phyloP scores from a whole-genome alignment of 2,329 filamentous ascomycete species.

The Venturia carpophila region DNA sequence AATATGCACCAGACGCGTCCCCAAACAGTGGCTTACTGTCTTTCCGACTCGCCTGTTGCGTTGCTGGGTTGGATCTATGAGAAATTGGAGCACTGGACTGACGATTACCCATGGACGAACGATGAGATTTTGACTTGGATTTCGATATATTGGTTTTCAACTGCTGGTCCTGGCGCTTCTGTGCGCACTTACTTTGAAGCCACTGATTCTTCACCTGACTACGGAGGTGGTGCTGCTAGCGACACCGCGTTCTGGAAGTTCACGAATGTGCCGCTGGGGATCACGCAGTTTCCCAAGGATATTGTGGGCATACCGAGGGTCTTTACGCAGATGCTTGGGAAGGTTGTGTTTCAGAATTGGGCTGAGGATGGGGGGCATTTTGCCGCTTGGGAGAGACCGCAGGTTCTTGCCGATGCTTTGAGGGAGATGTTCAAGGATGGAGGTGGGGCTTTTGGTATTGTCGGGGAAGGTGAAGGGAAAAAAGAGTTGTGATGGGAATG shows the following conservation, averaged over 20 bases:
- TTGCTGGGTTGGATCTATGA: conserved; percentile 61
- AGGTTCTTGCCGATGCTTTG: conserved; percentile 46
- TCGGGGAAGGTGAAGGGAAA: conserved; percentile 20
- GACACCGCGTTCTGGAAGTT: conserved; percentile 15
- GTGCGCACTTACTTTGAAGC: conserved; percentile 66
- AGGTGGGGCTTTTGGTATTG: conserved; percentile 29
- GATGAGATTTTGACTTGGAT: conserved; percentile 72
- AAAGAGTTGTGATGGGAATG: background rate
- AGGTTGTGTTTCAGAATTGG: conserved; percentile 49
- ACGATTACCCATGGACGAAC: conserved; percentile 63
- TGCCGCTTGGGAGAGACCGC: conserved; percentile 51
- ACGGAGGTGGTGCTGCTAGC: background rate
- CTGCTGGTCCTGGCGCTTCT: conserved; percentile 59
- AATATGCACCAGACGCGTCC: conserved; percentile 58
- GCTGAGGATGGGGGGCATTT: conserved; percentile 53
- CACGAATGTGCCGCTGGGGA: conserved; percentile 37
- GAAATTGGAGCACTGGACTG: conserved; percentile 71
- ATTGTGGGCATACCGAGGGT: conserved; percentile 45
- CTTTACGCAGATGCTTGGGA: conserved; percentile 51
- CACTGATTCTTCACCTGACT: conserved; percentile 33
- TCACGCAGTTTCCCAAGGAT: conserved; percentile 53
- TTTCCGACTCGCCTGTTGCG: conserved; percentile 62
- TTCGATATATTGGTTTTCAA: conserved; percentile 63
- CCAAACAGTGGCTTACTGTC: conserved; percentile 61
- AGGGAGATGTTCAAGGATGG: conserved; percentile 50